Evolutionary conservation across 2,329 filamentous ascomycete species (phyloP), one percentile per base, ranked within the genome.

Genomic region (Didymella pinodella): DNA sequence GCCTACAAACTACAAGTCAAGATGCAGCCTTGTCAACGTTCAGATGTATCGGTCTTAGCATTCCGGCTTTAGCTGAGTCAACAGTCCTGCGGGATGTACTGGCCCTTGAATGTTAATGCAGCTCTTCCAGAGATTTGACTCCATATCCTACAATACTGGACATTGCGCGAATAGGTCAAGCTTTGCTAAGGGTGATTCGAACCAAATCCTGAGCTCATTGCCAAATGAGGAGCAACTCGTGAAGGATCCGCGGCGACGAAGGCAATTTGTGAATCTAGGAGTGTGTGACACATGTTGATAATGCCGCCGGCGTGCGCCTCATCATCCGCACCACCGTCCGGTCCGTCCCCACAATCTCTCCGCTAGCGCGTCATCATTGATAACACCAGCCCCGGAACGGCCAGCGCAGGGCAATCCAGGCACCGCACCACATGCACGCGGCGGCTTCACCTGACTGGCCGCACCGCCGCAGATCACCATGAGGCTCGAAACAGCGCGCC

Each of bases 401-500:
- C 52, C 38, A 47, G 51, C 32, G 63, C 63, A 65, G 61, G 59
- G 49, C 57, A 38, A 29, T 57, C 41, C 57, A 63, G 57, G 55
- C 61, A 61, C 49, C 41, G 40, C 45, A 57, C 53, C 54, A 48
- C 55, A 54, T 61, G 53, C 55, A 55, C 59, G 46, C 45, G 52
- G 43, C 45, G 28, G 34, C 41, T 34, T 52, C 67, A 59, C 53
- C 57, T 71, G 61, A 73, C 69, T 74, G 71, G 71, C 45, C 59
- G 31, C 40, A 44, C 31, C 50, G 54, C 47, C 52, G 67, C 48
- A 56, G 69, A 74, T 76, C 66, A 59, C 65, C 66, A 72, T 74
- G 62, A 71, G 68, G 69, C 67, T 65, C 71, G 66, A 70, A 64
- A 71, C 68, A 59, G 61, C 50, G 59, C 56, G 54, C 58, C 63